These are phyloP conservation scores for Camellia granthamiana DNA, from an alignment of 148 eudicot species.

Conservation along the genomic window DNA sequence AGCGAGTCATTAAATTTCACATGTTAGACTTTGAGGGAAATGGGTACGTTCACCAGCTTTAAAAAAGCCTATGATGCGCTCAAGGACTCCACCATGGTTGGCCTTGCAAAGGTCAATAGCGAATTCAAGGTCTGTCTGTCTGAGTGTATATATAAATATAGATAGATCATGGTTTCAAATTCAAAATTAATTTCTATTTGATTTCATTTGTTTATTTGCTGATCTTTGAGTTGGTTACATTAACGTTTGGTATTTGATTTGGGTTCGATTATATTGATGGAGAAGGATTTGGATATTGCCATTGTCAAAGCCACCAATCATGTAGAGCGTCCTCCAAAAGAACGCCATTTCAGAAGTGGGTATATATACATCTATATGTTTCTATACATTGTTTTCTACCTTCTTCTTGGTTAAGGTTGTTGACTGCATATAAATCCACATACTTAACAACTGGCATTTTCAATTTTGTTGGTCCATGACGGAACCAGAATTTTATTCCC, in stretches of 20 bases:
- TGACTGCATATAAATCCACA: no score
- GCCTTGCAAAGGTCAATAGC: conserved; percentile 95
- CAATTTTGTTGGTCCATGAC: no score
- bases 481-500: no score
- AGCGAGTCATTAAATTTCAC: neutral
- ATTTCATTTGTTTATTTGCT: neutral
- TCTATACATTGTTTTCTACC: no score
- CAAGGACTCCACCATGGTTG: conserved; percentile 92
- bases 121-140: conserved; percentile 68
- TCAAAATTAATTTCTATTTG: neutral
- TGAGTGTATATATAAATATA: neutral
- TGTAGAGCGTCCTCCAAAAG: conserved; percentile 86
- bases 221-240: neutral
- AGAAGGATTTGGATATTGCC: conserved; percentile 90
- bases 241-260: neutral
- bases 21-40: conserved; percentile 8
- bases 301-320: conserved; percentile 97
- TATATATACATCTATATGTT: neutral
- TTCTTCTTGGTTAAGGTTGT: neutral
- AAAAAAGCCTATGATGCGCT: conserved; percentile 93
- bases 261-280: neutral
- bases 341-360: conserved; percentile 89
- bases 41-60: conserved; percentile 79
- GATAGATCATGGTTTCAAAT: neutral
- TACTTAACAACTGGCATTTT: no score